A percentile compares a stretch with the other conserved stretches of the same genome.
Conservation (phyloP, 2,329 filamentous ascomycete genomes). For the Capronia coronata region DNA sequence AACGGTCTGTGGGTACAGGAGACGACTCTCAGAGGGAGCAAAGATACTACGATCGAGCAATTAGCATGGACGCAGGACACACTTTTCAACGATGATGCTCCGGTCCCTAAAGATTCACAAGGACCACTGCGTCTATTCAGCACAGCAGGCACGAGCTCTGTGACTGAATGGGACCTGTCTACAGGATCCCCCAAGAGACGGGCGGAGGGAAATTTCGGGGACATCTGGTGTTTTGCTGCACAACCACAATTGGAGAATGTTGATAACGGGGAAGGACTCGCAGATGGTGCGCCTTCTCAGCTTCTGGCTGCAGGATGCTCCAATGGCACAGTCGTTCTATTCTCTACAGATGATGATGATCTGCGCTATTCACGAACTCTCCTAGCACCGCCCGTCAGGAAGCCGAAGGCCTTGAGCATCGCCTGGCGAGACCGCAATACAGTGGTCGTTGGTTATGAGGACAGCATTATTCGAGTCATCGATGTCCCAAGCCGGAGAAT, state of each 20-base stretch:
- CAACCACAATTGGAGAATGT: slow-evolving; percentile 58
- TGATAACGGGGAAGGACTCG: slow-evolving; percentile 30
- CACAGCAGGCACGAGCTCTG: slow-evolving; percentile 83
- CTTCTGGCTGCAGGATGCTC: slow-evolving; percentile 83
- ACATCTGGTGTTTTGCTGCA: slow-evolving; percentile 92
- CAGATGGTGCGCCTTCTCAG: slow-evolving; percentile 43
- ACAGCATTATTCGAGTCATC: slow-evolving; percentile 88
- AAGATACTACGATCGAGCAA: slow-evolving; percentile 81
- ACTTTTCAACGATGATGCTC: slow-evolving; percentile 56
- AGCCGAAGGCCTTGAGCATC: slow-evolving; percentile 82
- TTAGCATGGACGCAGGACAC: slow-evolving; percentile 87
- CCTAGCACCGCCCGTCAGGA: slow-evolving; percentile 70
- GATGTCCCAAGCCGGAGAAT: slow-evolving; percentile 73
- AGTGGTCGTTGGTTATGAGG: slow-evolving; percentile 87
- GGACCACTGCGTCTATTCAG: slow-evolving; percentile 86
- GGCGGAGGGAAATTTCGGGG: slow-evolving; percentile 85
- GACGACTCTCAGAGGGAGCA: slow-evolving; percentile 72
- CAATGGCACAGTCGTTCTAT: slow-evolving; percentile 79
- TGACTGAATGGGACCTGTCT: slow-evolving; percentile 92
- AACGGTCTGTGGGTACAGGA: slow-evolving; percentile 83
- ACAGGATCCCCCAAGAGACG: slow-evolving; percentile 71
- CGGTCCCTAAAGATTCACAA: slow-evolving; percentile 52
- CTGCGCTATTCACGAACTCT: slow-evolving; percentile 73
- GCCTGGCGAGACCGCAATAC: slow-evolving; percentile 78
- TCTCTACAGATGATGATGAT: slow-evolving; percentile 79